Conservation (phyloP, 2,329 filamentous ascomycete genomes). For the Capronia americana region DNA sequence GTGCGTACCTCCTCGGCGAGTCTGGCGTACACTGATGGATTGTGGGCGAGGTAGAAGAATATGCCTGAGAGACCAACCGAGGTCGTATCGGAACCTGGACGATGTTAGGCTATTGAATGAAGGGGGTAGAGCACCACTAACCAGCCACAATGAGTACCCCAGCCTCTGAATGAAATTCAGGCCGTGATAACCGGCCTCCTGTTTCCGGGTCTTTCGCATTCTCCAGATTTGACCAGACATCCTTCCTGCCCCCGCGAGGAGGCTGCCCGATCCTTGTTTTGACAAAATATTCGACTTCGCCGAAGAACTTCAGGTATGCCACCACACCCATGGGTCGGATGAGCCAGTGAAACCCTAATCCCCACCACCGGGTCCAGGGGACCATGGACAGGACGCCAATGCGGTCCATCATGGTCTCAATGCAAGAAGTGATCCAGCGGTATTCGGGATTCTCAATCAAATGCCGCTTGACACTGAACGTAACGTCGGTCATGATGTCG, state of each 20-base stretch:
- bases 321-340: not conserved
- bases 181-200: not conserved
- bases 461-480: slow-evolving; percentile 13
- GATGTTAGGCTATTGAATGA: not conserved
- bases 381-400: slow-evolving; percentile 9
- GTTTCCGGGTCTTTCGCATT: slow-evolving; percentile 10
- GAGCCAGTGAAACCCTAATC: slow-evolving; percentile 4
- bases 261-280: not conserved
- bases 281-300: slow-evolving; percentile 4
- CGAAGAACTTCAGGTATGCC: not conserved
- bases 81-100: slow-evolving; percentile 7
- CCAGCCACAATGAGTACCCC: slow-evolving; percentile 5
- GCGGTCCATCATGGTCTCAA: slow-evolving; percentile 14
- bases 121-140: not conserved
- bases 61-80: slow-evolving; percentile 9
- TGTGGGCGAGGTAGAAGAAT: slow-evolving; percentile 12
- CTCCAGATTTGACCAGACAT: slow-evolving; percentile 1
- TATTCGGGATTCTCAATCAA: slow-evolving; percentile 10
- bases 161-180: not conserved
- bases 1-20: slow-evolving; percentile 4
- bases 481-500: slow-evolving; percentile 17
- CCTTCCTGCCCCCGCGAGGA: slow-evolving; percentile 3
- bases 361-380: slow-evolving; percentile 7
- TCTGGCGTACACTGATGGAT: not conserved
- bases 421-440: slow-evolving; percentile 15